Evolutionary conservation across 1,284 basidiomycete species (phyloP).

Genomic region (Wallemia mellicola): DNA sequence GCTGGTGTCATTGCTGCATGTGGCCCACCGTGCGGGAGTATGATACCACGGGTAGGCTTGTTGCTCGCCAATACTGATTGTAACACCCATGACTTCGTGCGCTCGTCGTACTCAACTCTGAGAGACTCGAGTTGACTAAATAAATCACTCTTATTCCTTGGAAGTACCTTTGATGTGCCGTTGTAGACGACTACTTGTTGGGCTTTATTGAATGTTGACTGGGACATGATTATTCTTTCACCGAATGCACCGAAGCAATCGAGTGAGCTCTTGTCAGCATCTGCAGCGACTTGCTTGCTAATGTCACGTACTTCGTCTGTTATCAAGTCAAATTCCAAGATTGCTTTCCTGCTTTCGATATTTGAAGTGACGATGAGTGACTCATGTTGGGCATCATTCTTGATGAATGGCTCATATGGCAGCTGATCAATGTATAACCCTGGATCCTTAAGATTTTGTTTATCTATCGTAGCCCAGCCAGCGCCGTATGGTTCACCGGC

Average conservation of each 20-base stretch:
- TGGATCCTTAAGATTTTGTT: slow-evolving; percentile 21
- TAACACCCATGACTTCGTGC: slow-evolving; percentile 12
- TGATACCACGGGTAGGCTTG: slow-evolving; percentile 19
- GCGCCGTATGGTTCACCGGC: not conserved
- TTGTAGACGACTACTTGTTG: not conserved
- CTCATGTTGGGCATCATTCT: slow-evolving; percentile 10
- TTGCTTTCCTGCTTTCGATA: slow-evolving; percentile 24
- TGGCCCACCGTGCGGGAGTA: slow-evolving; percentile 36
- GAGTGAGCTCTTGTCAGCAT: slow-evolving; percentile 28
- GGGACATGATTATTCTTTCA: slow-evolving; percentile 18
- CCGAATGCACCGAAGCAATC: slow-evolving; percentile 22
- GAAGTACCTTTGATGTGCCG: slow-evolving; percentile 1
- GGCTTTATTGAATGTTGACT: not conserved
- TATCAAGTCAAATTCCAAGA: slow-evolving; percentile 19
- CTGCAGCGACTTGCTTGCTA: slow-evolving; percentile 15
- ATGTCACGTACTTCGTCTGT: slow-evolving; percentile 19
- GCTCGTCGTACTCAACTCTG: slow-evolving; percentile 23
- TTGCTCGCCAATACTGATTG: slow-evolving; percentile 9
- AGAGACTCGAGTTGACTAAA: slow-evolving; percentile 15
- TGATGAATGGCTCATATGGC: slow-evolving; percentile 20
- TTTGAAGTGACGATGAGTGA: slow-evolving; percentile 21
- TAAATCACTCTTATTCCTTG: not conserved
- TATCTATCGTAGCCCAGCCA: slow-evolving; percentile 18
- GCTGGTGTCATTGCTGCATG: slow-evolving; percentile 24
- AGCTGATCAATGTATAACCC: slow-evolving; percentile 30